These are phyloP conservation scores for Eutrema japonicum DNA, from an alignment of 345 rosid genomes.

Conservation along the genomic window DNA sequence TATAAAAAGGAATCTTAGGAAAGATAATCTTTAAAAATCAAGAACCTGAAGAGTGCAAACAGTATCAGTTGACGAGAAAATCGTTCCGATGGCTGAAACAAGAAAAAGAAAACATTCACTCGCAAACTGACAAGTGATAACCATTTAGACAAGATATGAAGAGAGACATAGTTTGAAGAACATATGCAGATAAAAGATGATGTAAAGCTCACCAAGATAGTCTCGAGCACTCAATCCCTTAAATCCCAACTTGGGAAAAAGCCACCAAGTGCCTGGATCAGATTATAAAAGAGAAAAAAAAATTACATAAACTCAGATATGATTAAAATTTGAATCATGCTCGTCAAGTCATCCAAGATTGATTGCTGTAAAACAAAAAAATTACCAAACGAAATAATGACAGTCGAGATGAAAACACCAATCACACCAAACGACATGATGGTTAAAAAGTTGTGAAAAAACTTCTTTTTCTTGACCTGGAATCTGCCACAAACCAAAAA, in stretches of 20 bases:
- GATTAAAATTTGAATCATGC: neutral
- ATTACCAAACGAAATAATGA: conserved; percentile 67
- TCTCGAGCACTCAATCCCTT: conserved; percentile 59
- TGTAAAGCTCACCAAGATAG: conserved; percentile 64
- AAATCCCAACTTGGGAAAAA: conserved; percentile 71
- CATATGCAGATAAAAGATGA: neutral
- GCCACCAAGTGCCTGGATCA: conserved; percentile 76
- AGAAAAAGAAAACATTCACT: conserved; percentile 28
- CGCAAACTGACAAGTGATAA: conserved; percentile 7
- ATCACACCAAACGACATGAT: conserved; percentile 78
- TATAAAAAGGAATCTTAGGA: neutral
- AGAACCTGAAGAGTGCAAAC: conserved; percentile 93
- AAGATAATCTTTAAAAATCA: conserved; percentile 1
- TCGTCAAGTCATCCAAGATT: conserved; percentile 4
- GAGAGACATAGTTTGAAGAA: neutral
- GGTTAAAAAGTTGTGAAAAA: conserved; percentile 82
- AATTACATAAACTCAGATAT: neutral
- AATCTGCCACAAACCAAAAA: conserved; percentile 53
- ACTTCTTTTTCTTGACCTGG: conserved; percentile 94
- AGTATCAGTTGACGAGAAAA: conserved; percentile 90
- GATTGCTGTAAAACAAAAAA: neutral
- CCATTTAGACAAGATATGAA: conserved; percentile 4
- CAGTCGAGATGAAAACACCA: conserved; percentile 77
- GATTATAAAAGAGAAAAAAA: conserved; percentile 27
- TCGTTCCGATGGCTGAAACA: conserved; percentile 80